Percentiles rank a stretch among this genome's conserved stretches.
phyloP scores from a whole-genome alignment of 1,139 yeast species.

The Candida dubliniensis region DNA sequence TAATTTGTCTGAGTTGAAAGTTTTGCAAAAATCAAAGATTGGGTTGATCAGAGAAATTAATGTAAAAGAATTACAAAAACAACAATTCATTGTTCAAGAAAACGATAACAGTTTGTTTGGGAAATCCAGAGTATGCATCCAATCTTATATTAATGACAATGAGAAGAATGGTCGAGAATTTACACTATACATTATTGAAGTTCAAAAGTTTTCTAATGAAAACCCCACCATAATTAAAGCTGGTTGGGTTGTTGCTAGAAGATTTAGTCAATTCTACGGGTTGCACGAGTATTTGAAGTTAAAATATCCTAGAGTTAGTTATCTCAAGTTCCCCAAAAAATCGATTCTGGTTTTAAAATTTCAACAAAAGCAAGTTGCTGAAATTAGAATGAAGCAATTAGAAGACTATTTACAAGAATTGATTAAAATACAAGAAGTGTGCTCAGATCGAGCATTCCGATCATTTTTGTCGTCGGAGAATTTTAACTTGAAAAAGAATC shows the following conservation, averaged over 20 bases:
- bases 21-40: slow-evolving; percentile 63
- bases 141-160: slow-evolving; percentile 60
- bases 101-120: slow-evolving; percentile 77
- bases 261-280: slow-evolving; percentile 80
- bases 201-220: slow-evolving; percentile 53
- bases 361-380: slow-evolving; percentile 62
- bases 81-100: slow-evolving; percentile 81
- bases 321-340: slow-evolving; percentile 61
- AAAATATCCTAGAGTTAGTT: slow-evolving; percentile 51
- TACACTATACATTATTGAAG: slow-evolving; percentile 73
- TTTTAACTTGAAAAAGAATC: slow-evolving; percentile 43
- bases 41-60: slow-evolving; percentile 71
- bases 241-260: slow-evolving; percentile 87
- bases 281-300: slow-evolving; percentile 64
- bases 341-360: slow-evolving; percentile 59
- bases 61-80: slow-evolving; percentile 69
- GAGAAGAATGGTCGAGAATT: slow-evolving; percentile 59
- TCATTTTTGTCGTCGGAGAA: slow-evolving; percentile 76
- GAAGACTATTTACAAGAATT: slow-evolving; percentile 63
- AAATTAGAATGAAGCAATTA: slow-evolving; percentile 59
- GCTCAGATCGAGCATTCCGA: slow-evolving; percentile 71
- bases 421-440: slow-evolving; percentile 63
- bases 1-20: slow-evolving; percentile 65
- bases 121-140: slow-evolving; percentile 64
- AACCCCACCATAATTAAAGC: slow-evolving; percentile 54